Evolutionary conservation across 768 basidiomycete genomes (phyloP).

Genomic region (Serendipita sp.): DNA sequence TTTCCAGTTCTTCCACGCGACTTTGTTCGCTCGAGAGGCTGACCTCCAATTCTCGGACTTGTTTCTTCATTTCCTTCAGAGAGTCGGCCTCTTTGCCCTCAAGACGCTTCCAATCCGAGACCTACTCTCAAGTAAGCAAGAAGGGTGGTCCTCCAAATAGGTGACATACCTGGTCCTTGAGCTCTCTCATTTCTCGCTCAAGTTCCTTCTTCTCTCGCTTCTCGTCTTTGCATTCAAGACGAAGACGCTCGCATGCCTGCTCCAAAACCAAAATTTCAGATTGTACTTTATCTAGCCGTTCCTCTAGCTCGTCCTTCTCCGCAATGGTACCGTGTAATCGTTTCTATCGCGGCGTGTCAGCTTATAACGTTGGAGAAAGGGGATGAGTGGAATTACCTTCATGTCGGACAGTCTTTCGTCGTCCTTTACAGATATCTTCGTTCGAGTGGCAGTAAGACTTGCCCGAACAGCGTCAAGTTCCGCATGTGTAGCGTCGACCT

Average conservation of each 20-base stretch:
- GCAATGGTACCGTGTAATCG: too few relatives aligned
- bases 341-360: too few relatives aligned
- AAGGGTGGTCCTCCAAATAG: not conserved
- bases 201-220: not conserved
- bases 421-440: not conserved
- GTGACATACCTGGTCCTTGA: not conserved
- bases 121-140: not conserved
- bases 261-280: not conserved
- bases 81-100: slow-evolving; percentile 1
- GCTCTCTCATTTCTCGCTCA: not conserved
- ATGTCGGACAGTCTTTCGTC: not conserved
- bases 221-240: not conserved
- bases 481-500: not conserved
- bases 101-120: not conserved
- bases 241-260: not conserved
- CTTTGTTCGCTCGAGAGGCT: not conserved
- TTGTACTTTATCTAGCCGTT: not conserved
- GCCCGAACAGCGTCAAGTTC: not conserved
- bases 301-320: too few relatives aligned
- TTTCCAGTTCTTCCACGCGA: not conserved
- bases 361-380: too few relatives aligned
- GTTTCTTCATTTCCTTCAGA: not conserved
- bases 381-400: too few relatives aligned
- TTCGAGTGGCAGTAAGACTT: not conserved
- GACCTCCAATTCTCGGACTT: not conserved